Conservation (phyloP, 768 basidiomycete genomes). For the Hebeloma cylindrosporum region DNA sequence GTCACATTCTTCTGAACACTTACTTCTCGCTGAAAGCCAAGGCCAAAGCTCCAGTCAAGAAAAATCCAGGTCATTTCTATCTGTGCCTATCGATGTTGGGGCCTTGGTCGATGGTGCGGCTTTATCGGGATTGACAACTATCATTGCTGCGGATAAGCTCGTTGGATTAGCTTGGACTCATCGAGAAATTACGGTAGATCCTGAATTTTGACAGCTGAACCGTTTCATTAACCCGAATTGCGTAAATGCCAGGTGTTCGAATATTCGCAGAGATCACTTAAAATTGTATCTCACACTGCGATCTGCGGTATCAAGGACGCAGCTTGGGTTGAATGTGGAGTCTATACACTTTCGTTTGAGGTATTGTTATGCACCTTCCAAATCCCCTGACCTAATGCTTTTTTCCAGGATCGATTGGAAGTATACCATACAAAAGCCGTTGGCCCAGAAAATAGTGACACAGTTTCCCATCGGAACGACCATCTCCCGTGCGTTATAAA, state of each 20-base stretch:
- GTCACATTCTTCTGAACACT: constrained; percentile 48
- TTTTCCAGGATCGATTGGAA: constrained; percentile 40
- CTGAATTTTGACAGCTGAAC: background rate
- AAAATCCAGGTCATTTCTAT: constrained; percentile 16
- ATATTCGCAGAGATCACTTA: constrained; percentile 30
- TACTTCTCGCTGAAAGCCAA: constrained; percentile 24
- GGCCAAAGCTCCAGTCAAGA: background rate
- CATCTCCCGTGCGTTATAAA: constrained; percentile 9
- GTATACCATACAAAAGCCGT: constrained; percentile 33
- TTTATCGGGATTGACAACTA: constrained; percentile 23
- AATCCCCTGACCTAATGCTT: background rate
- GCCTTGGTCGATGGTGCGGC: constrained; percentile 19
- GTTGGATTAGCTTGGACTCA: constrained; percentile 51
- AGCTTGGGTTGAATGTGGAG: constrained; percentile 39
- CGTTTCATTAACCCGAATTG: background rate
- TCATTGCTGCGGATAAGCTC: constrained; percentile 28
- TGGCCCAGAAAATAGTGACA: constrained; percentile 35
- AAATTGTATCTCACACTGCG: constrained; percentile 27
- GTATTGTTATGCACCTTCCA: constrained; percentile 23
- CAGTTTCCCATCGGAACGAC: constrained; percentile 5
- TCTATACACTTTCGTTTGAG: constrained; percentile 40
- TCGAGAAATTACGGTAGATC: constrained; percentile 38
- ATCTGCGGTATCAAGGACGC: constrained; percentile 30
- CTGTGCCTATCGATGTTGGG: constrained; percentile 24
- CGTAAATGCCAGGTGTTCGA: constrained; percentile 36